These are phyloP conservation scores for Talaromyces sp. DNA, from an alignment of 2,329 filamentous ascomycete species.

Conservation along the genomic window DNA sequence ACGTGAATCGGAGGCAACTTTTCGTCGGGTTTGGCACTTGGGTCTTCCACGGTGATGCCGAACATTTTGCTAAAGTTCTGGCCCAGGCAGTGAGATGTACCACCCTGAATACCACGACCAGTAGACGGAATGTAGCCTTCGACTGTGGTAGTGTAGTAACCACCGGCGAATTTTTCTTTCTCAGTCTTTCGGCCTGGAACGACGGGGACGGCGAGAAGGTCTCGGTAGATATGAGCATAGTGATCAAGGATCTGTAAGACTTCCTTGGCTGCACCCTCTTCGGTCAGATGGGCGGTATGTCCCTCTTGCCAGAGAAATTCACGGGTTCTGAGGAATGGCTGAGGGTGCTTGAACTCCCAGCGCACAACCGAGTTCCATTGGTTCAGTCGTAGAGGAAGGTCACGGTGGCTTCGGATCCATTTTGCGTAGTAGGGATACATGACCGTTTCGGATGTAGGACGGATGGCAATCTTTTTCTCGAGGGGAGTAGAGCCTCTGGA, in stretches of 20 bases:
- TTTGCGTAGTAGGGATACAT: slow-evolving; percentile 97
- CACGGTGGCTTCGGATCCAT: slow-evolving; percentile 94
- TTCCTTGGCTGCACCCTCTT: slow-evolving; percentile 74
- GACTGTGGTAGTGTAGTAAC: slow-evolving; percentile 92
- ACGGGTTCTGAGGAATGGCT: slow-evolving; percentile 79
- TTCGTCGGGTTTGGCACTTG: slow-evolving; percentile 62
- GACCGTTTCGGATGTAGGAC: slow-evolving; percentile 67
- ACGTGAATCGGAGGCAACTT: slow-evolving; percentile 77
- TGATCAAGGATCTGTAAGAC: slow-evolving; percentile 89
- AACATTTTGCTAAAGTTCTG: slow-evolving; percentile 99
- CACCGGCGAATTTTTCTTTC: slow-evolving; percentile 96
- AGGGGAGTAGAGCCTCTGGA: slow-evolving; percentile 81
- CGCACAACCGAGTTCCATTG: slow-evolving; percentile 96
- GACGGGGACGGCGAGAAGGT: slow-evolving; percentile 90
- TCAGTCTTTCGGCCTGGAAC: slow-evolving; percentile 93
- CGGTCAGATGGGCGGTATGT: slow-evolving; percentile 84
- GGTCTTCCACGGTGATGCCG: slow-evolving; percentile 94
- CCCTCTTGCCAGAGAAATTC: slow-evolving; percentile 99
- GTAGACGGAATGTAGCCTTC: slow-evolving; percentile 96
- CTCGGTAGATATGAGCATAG: slow-evolving; percentile 87
- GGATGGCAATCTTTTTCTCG: slow-evolving; percentile 70
- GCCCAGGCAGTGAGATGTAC: slow-evolving; percentile 86
- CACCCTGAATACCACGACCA: slow-evolving; percentile 93
- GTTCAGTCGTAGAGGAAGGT: slow-evolving; percentile 88
- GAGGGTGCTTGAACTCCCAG: slow-evolving; percentile 94